These are phyloP conservation scores for Coemansia reversa DNA, from an alignment of 192 early-diverging fungal species.

Conservation along the genomic window DNA sequence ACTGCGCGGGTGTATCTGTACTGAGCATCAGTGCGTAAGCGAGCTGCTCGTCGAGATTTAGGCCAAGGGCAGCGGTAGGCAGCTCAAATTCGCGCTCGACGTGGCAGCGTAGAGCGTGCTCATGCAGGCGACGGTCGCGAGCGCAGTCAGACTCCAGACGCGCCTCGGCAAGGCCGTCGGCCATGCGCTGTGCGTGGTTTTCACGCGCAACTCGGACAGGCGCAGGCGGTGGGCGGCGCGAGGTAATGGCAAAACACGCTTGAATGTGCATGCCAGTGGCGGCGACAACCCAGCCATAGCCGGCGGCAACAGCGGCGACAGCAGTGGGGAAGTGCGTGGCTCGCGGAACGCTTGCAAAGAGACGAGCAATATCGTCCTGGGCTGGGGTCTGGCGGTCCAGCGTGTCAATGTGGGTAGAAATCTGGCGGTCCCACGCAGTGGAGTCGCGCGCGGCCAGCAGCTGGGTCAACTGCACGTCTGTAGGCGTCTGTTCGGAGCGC, in stretches of 20 bases:
- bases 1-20: background rate
- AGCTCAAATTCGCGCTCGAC: conserved; percentile 31
- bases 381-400: conserved; percentile 13
- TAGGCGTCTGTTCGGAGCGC: conserved; percentile 4
- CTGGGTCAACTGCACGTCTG: conserved; percentile 16
- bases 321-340: conserved; percentile 22
- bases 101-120: conserved; percentile 10
- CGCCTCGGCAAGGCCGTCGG: conserved; percentile 20
- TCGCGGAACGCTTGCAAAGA: conserved; percentile 5
- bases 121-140: conserved; percentile 18
- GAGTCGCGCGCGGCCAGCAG: conserved; percentile 18
- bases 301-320: conserved; percentile 22
- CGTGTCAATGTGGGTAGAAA: conserved; percentile 9
- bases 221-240: background rate
- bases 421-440: conserved; percentile 20
- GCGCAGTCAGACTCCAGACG: conserved; percentile 12
- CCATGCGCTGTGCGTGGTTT: background rate
- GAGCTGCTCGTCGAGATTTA: conserved; percentile 38
- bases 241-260: conserved; percentile 12
- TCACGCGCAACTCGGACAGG: background rate
- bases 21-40: conserved; percentile 41
- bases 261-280: conserved; percentile 39
- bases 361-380: conserved; percentile 15
- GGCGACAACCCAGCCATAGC: conserved; percentile 20
- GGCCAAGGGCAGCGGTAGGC: conserved; percentile 20